Percentiles rank a stretch among this genome's conserved stretches.
Conservation (phyloP, 352 stramenopile genomes). For the Phytophthora brassicae region DNA sequence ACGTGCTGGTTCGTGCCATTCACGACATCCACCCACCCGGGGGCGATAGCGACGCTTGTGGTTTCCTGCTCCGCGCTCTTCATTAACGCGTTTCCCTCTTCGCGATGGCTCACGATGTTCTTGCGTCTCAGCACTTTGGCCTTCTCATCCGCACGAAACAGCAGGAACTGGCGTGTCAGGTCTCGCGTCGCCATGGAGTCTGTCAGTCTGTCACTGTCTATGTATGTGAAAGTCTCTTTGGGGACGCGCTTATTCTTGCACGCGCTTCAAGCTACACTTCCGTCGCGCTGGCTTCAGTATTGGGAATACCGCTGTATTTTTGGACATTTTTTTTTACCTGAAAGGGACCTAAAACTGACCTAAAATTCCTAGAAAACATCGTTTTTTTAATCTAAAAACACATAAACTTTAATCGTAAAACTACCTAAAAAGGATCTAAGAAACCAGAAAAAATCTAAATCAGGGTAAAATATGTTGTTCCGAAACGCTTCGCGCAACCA, state of each 20-base stretch:
- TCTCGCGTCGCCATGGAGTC: conserved; percentile 74
- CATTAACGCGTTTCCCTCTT: conserved; percentile 73
- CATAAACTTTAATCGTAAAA: too few species aligned
- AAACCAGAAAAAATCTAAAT: too few species aligned
- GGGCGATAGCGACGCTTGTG: conserved; percentile 43
- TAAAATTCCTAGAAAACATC: too few species aligned
- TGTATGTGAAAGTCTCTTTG: too few species aligned
- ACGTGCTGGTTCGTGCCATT: conserved; percentile 82
- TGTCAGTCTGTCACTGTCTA: background rate
- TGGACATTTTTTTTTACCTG: too few species aligned
- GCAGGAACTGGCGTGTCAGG: conserved; percentile 68
- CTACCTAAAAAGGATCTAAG: too few species aligned
- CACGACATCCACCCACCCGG: conserved; percentile 81
- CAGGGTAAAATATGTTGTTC: too few species aligned
- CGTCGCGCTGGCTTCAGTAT: conserved; percentile 9
- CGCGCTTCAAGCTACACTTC: conserved; percentile 2
- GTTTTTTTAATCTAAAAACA: too few species aligned
- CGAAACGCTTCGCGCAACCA: too few species aligned
- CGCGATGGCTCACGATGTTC: conserved; percentile 76
- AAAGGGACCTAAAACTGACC: too few species aligned
- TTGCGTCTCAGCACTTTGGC: conserved; percentile 83
- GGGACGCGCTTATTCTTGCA: conserved; percentile 7
- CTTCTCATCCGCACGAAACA: conserved; percentile 76
- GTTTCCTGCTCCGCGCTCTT: conserved; percentile 49
- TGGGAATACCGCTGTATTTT: conserved; percentile 9